Conservation (phyloP, 2,329 filamentous ascomycete species). For the Stylonectria norvegica region DNA sequence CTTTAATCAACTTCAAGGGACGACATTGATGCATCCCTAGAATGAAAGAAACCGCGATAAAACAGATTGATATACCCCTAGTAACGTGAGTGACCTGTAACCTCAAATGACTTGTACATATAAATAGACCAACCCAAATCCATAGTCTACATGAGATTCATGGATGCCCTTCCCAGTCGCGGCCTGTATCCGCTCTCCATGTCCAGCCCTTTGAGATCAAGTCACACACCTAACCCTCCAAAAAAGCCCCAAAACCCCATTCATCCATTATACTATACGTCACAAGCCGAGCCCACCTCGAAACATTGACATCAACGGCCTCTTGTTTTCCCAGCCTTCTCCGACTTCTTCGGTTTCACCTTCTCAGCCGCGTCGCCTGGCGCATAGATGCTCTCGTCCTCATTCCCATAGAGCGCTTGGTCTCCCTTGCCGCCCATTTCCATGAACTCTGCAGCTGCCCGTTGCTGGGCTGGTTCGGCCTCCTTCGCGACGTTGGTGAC, state of each 20-base stretch:
- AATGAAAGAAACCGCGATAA: too few species aligned
- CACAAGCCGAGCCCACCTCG: neutral
- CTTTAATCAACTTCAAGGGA: too few species aligned
- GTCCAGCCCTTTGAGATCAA: neutral
- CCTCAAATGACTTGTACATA: too few species aligned
- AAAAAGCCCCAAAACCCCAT: neutral
- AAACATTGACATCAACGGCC: conserved; percentile 5
- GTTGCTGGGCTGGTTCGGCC: conserved; percentile 61
- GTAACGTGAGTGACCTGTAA: too few species aligned
- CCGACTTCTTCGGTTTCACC: conserved; percentile 22
- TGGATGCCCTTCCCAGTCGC: conserved; percentile 1
- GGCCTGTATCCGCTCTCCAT: conserved; percentile 10
- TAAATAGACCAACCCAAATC: too few species aligned
- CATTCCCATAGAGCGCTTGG: conserved; percentile 68
- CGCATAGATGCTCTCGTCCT: conserved; percentile 51
- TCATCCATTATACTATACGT: neutral
- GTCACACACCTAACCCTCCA: neutral
- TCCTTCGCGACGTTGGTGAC: conserved; percentile 50
- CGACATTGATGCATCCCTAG: too few species aligned
- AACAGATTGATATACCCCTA: too few species aligned
- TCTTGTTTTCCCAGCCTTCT: conserved; percentile 26
- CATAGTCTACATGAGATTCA: conserved; percentile 3
- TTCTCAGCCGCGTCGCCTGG: conserved; percentile 29
- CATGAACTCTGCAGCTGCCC: conserved; percentile 74
- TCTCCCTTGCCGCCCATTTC: conserved; percentile 84